These are phyloP conservation scores for Psilocybe azurescens DNA, from an alignment of 768 basidiomycete species.

Conservation along the genomic window DNA sequence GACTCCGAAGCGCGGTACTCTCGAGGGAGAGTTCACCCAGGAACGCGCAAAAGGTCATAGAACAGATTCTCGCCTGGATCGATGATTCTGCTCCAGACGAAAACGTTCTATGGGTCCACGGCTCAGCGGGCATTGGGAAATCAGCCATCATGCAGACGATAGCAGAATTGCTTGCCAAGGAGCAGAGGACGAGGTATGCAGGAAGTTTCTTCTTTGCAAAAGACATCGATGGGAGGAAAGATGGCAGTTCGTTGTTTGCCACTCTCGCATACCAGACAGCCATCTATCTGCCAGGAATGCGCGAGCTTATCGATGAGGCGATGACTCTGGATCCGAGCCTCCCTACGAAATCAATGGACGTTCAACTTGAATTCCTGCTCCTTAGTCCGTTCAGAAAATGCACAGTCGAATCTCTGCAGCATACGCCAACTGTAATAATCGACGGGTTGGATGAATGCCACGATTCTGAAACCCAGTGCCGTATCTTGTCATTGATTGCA, in stretches of 20 bases:
- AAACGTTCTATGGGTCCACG: slow-evolving; percentile 18
- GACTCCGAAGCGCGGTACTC: slow-evolving; percentile 5
- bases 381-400: background rate
- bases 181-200: background rate
- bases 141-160: slow-evolving; percentile 18
- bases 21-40: slow-evolving; percentile 9
- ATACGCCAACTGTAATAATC: background rate
- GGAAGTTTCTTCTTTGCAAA: slow-evolving; percentile 9
- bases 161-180: background rate
- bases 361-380: slow-evolving; percentile 3
- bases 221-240: background rate
- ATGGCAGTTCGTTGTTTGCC: background rate
- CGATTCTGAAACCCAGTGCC: background rate
- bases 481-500: background rate
- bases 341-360: slow-evolving; percentile 1
- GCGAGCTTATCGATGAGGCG: background rate
- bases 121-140: slow-evolving; percentile 19
- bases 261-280: slow-evolving; percentile 8
- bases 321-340: background rate
- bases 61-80: slow-evolving; percentile 6
- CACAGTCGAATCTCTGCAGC: background rate
- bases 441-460: slow-evolving; percentile 12
- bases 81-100: background rate
- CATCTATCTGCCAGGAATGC: background rate
- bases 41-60: slow-evolving; percentile 9